A percentile compares a stretch with the other conserved stretches of the same genome.
Conservation (phyloP, 306 rosid species). For the Sesbania bispinosa region DNA sequence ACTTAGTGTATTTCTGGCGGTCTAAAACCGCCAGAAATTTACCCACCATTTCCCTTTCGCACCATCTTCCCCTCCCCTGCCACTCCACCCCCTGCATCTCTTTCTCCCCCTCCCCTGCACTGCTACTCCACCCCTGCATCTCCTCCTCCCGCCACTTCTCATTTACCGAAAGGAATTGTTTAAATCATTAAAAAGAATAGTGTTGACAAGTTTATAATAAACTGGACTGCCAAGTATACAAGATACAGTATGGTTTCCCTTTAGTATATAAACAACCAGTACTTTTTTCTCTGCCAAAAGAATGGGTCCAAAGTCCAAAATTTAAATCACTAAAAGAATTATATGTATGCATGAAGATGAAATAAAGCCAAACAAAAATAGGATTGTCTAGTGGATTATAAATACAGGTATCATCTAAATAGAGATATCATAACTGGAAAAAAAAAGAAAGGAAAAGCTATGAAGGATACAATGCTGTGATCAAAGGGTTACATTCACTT, state of each 20-base stretch:
- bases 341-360: not conserved
- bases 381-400: not conserved
- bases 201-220: slow-evolving; percentile 9
- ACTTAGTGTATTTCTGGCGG: no score
- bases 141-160: no score
- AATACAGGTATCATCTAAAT: slow-evolving; percentile 13
- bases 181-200: not conserved
- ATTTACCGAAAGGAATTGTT: not conserved
- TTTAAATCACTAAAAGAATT: slow-evolving; percentile 1
- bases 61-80: no score
- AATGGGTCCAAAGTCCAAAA: not conserved
- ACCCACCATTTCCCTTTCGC: no score
- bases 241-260: not conserved
- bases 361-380: slow-evolving; percentile 11
- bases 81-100: no score
- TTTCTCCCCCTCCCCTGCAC: no score
- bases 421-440: not conserved
- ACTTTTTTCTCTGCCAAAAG: slow-evolving; percentile 8
- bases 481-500: no score
- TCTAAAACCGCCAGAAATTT: no score
- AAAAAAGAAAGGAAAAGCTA: no score
- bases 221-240: not conserved
- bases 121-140: no score
- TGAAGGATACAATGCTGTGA: no score
- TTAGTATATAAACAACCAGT: slow-evolving; percentile 9